These are phyloP conservation scores for Podospora sp. DNA, from an alignment of 495 filamentous ascomycete genomes.

Conservation along the genomic window DNA sequence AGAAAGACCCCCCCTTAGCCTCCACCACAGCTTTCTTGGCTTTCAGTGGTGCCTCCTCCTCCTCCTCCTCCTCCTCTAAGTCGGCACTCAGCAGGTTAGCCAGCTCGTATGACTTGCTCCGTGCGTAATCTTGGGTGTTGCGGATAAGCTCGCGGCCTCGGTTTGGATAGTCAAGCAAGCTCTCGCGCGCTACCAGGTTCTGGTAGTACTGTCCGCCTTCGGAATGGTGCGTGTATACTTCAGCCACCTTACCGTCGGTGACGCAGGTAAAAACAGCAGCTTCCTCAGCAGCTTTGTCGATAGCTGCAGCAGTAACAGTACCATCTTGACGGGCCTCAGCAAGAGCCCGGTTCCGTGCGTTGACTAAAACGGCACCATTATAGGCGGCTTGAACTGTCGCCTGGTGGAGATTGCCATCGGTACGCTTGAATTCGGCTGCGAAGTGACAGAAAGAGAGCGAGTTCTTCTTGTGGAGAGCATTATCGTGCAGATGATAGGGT, in stretches of 20 bases:
- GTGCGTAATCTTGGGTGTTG: constrained; percentile 15
- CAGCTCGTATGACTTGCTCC: constrained; percentile 17
- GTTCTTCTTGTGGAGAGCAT: constrained; percentile 10
- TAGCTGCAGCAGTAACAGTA: constrained; percentile 4
- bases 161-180: constrained; percentile 15
- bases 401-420: constrained; percentile 14
- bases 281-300: constrained; percentile 15
- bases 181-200: constrained; percentile 12
- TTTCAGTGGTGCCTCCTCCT: not conserved
- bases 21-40: not conserved
- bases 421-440: constrained; percentile 12
- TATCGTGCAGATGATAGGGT: constrained; percentile 8
- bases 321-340: not conserved
- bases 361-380: constrained; percentile 16
- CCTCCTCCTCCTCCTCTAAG: constrained; percentile 6
- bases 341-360: constrained; percentile 18
- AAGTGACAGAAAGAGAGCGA: constrained; percentile 16
- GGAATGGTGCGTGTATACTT: constrained; percentile 8
- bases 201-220: constrained; percentile 13
- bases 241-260: constrained; percentile 9
- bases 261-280: constrained; percentile 16
- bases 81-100: constrained; percentile 4
- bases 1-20: not conserved
- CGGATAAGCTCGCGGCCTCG: constrained; percentile 17
- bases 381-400: constrained; percentile 13